Conservation (phyloP, 1,284 basidiomycete genomes). For the Kwoniella shivajii region DNA sequence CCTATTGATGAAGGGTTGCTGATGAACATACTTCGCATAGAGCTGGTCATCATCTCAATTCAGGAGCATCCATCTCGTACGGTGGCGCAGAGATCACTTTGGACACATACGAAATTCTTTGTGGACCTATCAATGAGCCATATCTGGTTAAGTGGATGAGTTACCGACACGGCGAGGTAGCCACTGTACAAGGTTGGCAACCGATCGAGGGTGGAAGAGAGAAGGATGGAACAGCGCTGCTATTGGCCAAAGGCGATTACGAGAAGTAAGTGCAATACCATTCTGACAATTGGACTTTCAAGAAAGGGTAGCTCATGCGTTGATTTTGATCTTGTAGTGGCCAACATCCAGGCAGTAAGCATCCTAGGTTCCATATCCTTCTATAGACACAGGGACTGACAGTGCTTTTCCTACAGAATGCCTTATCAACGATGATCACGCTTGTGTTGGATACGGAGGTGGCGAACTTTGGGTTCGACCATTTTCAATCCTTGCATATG, state of each 20-base stretch:
- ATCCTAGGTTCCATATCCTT: neutral
- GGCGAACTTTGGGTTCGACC: slow-evolving; percentile 50
- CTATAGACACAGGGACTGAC: neutral
- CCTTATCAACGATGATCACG: slow-evolving; percentile 47
- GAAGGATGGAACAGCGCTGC: slow-evolving; percentile 36
- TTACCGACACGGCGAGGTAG: slow-evolving; percentile 38
- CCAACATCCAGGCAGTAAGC: slow-evolving; percentile 49
- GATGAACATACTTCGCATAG: too few species aligned
- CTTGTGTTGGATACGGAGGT: slow-evolving; percentile 49
- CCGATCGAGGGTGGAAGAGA: slow-evolving; percentile 52
- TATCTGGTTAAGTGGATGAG: slow-evolving; percentile 48
- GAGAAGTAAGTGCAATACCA: slow-evolving; percentile 34
- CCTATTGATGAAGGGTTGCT: too few species aligned
- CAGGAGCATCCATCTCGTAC: slow-evolving; percentile 45
- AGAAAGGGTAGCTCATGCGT: neutral
- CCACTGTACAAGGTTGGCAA: slow-evolving; percentile 41
- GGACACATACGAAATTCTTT: slow-evolving; percentile 50
- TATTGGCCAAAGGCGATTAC: slow-evolving; percentile 45
- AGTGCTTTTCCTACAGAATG: slow-evolving; percentile 29
- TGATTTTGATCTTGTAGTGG: slow-evolving; percentile 26
- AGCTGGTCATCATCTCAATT: slow-evolving; percentile 42
- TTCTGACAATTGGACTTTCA: neutral
- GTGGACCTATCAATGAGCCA: slow-evolving; percentile 39
- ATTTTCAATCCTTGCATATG: slow-evolving; percentile 47
- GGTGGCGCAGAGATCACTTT: slow-evolving; percentile 44